Evolutionary conservation across 2,329 filamentous ascomycete genomes (phyloP).

Genomic region (Colletotrichum simmondsii): DNA sequence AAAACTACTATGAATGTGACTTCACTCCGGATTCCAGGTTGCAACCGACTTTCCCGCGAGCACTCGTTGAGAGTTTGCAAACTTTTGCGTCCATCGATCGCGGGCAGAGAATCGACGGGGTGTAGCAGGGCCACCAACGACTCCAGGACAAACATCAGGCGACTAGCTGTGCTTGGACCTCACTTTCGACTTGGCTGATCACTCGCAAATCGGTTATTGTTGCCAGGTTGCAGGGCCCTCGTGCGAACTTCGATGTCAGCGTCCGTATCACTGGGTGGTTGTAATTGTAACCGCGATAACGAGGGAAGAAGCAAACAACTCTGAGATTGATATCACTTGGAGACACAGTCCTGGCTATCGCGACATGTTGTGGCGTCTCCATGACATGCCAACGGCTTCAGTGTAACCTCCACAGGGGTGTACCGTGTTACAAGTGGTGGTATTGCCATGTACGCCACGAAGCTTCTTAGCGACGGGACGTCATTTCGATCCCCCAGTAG

Average conservation of each 20-base stretch:
- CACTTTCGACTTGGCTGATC: neutral
- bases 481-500: neutral
- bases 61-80: no score
- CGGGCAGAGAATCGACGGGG: neutral
- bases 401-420: neutral
- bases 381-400: neutral
- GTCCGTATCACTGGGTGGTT: neutral
- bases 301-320: neutral
- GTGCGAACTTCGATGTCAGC: no score
- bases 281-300: neutral
- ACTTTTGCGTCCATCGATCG: neutral
- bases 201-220: neutral
- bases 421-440: conserved; percentile 9
- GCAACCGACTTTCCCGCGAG: no score
- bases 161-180: neutral
- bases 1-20: no score
- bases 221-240: no score
- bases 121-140: neutral
- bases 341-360: neutral
- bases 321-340: neutral
- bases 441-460: neutral
- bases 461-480: neutral
- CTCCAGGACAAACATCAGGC: neutral
- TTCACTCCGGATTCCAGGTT: no score
- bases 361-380: neutral